Evolutionary conservation across 495 filamentous ascomycete species (phyloP), one percentile per base, ranked within the genome.

Genomic region (Niebla homalea): DNA sequence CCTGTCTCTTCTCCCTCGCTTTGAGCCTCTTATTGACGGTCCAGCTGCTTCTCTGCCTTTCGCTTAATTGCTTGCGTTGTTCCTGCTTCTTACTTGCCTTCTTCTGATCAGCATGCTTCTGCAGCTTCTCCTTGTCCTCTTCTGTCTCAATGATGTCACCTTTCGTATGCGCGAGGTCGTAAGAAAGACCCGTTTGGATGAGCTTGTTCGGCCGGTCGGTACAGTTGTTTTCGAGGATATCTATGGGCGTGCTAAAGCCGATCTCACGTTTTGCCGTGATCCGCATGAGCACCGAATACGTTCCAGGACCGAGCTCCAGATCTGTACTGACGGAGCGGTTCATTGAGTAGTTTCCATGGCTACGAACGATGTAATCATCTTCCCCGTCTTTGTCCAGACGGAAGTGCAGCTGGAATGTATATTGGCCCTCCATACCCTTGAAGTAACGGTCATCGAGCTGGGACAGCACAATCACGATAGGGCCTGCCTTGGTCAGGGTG

Each of bases 91-190:
- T 68, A 0, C 57, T 64, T 1, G 68, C 72, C 51, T 70, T 71
- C 36, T 69, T 68, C 47, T 64, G 63, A 44, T 68, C 56, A 32
- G 73, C 66, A 5, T 64, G 64, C 39, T 69, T 65, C 43, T 77
- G 64, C 10, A 63, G 66, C 18, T 53, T 59, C 23, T 63, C 57
- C 62, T 79, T 81, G 58, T 87, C 82, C 48, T 74, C 69, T n/a
- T 80, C 69, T 5, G 78, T 79, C 55, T 87, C 81, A 25, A 70
- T 62, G 20, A 82, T 69, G 19, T 81, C 73, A 16, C 81, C 84
- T 62, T 89, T 89, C 35, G 79, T 81, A 58, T 93, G 85, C 4
- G 89, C 87, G 10, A 90, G 65, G 59, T 95, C 89, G 50, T 94
- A 93, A 4, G 82, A 80, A 23, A 84, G 73, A 4, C 86, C 89